Percentiles rank a stretch among this genome's conserved stretches.
Conservation (phyloP, 108 stramenopile genomes). For the Nannochloropsis oceanica region DNA sequence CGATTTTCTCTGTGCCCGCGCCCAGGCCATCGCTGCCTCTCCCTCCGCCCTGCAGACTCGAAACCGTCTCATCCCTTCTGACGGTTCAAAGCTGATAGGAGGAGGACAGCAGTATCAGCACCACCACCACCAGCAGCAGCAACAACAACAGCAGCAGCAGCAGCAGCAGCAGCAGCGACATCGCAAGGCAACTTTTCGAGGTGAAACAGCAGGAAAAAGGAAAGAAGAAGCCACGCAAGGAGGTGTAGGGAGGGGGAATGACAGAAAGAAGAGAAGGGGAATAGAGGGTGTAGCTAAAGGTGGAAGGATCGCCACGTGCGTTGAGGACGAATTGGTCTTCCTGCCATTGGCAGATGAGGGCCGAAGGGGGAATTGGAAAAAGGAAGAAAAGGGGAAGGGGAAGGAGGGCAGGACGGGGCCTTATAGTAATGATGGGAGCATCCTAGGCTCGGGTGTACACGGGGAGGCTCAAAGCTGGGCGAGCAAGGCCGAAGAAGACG, state of each 20-base stretch:
- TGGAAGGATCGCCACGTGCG: background rate
- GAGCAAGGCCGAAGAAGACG: too few species aligned
- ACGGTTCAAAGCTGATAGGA: background rate
- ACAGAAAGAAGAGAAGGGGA: too few species aligned
- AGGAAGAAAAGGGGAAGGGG: too few species aligned
- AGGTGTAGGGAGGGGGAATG: background rate
- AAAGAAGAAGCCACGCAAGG: background rate
- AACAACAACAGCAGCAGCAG: background rate
- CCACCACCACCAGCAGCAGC: background rate
- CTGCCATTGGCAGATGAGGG: background rate
- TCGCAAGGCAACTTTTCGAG: background rate
- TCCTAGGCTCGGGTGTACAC: too few species aligned
- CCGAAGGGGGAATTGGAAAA: too few species aligned
- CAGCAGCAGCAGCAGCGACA: background rate
- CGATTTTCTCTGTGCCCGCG: background rate
- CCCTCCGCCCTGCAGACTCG: background rate
- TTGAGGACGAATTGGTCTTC: background rate
- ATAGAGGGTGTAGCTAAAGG: too few species aligned
- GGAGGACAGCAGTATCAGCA: too few species aligned
- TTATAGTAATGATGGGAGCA: too few species aligned
- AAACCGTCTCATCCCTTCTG: background rate
- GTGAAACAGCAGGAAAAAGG: background rate
- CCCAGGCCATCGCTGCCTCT: background rate
- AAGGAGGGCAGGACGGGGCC: too few species aligned
- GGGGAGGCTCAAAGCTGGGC: too few species aligned